Evolutionary conservation across 495 filamentous ascomycete genomes (phyloP), one percentile per base, ranked within the genome.

Genomic region (Endocarpon pusillum): DNA sequence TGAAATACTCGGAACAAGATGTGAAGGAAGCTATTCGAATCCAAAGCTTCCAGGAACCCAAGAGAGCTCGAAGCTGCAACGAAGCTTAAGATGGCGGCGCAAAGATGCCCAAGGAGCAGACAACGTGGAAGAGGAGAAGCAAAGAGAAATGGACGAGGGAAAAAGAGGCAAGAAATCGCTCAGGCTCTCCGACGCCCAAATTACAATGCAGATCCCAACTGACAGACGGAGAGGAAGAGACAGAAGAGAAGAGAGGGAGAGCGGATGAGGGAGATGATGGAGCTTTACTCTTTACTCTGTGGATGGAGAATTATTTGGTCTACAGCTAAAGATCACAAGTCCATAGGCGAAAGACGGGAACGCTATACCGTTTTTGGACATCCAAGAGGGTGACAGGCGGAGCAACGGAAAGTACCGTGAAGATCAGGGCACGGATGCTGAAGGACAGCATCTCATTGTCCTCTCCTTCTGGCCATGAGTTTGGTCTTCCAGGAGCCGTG

Each of bases 371-470:
- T 22, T n/a, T 14, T 26, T 17, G 12, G 10, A 25, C 15, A 20
- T 33, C n/a, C 4, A 17, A 20, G 31, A 33, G n/a, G 22, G 18
- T 20, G 18, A 18, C 31, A 33, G 31, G 18, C 19, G 4, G 12
- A 33, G 29, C 14, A 37, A 38, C 37, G 37, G 45, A 37, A 17
- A 45, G 45, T 40, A 35, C 41, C 42, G 40, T 38, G 21, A 40
- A 33, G 37, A 11, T 19, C 19, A 16, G 43, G 19, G 40, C 25
- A 27, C 21, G 42, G 42, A 51, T 55, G 44, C 44, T 65, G 34
- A 62, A 67, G 34, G 53, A 60, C 38, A 61, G 61, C 37, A 63
- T 66, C 54, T 27, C 41, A 15, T 8, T 14, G 21, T 19, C 4
- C 20, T 23, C 16, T 32, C n/a, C n/a, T n/a, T 27, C 27, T 20